phyloP scores from a whole-genome alignment of 176 grass and related monocot genomes.

The Musa itinerans region DNA sequence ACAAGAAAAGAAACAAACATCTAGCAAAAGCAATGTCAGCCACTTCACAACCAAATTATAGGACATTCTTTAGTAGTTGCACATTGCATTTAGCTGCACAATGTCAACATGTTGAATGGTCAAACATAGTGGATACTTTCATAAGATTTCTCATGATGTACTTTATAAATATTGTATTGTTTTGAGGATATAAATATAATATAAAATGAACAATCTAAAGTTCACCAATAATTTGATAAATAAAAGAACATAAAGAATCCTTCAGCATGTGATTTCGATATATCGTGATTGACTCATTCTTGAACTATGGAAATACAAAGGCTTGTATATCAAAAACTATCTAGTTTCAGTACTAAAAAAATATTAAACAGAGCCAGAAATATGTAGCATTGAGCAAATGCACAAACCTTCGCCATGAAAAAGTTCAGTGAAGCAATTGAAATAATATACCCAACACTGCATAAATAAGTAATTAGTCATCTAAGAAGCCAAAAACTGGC shows the following conservation, averaged over 20 bases:
- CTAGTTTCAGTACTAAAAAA: not conserved
- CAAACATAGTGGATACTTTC: too few species aligned
- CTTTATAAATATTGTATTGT: too few species aligned
- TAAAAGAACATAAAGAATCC: too few species aligned
- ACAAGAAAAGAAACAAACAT: not conserved
- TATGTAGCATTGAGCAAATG: not conserved
- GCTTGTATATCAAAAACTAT: not conserved
- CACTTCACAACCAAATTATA: not conserved
- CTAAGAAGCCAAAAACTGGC: not conserved
- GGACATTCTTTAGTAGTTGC: not conserved
- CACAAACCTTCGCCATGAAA: slow-evolving; percentile 65
- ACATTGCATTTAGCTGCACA: not conserved
- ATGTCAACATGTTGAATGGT: not conserved
- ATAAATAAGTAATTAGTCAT: slow-evolving; percentile 25
- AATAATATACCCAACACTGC: slow-evolving; percentile 76
- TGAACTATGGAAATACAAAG: not conserved
- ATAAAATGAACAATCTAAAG: too few species aligned
- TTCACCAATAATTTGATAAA: too few species aligned
- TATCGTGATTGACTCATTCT: not conserved
- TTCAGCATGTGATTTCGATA: too few species aligned
- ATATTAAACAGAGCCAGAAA: not conserved
- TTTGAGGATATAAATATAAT: too few species aligned
- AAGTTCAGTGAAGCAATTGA: slow-evolving; percentile 59
- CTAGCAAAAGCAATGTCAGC: not conserved
- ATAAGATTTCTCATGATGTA: too few species aligned